These are phyloP conservation scores for Trichocomaceae sp. DNA, from an alignment of 2,329 filamentous ascomycete genomes.

Conservation along the genomic window DNA sequence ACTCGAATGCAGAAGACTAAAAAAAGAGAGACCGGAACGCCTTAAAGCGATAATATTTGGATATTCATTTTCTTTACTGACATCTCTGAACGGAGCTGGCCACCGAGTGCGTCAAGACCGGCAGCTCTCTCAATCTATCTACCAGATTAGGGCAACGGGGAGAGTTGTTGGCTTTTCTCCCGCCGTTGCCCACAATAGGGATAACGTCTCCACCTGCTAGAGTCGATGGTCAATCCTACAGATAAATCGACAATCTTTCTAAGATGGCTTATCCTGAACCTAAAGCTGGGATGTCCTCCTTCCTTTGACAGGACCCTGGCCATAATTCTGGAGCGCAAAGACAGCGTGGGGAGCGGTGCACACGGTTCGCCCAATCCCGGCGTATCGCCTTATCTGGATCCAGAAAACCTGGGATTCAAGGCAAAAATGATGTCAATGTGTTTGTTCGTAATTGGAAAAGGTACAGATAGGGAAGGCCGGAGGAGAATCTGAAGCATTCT, in stretches of 20 bases:
- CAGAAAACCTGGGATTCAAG: neutral
- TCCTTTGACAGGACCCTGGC: neutral
- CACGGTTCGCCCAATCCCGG: neutral
- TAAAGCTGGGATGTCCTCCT: neutral
- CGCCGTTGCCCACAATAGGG: neutral
- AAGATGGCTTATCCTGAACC: neutral
- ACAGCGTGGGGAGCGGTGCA: slow-evolving; percentile 2
- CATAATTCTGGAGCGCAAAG: neutral
- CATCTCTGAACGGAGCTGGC: neutral
- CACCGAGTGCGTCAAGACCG: neutral
- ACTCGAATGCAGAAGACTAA: neutral
- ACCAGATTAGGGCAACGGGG: slow-evolving; percentile 41
- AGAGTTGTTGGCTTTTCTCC: slow-evolving; percentile 32
- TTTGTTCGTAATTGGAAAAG: neutral
- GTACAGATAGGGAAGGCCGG: neutral
- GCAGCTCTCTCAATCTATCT: slow-evolving; percentile 17
- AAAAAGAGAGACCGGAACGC: neutral
- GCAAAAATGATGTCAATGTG: neutral
- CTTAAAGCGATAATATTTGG: neutral
- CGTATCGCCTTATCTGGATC: neutral
- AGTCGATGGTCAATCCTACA: neutral
- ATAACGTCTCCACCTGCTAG: neutral
- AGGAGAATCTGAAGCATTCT: neutral
- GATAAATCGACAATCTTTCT: neutral
- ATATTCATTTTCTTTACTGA: neutral